These are phyloP conservation scores for Zygoascus tannicola DNA, from an alignment of 805 yeast genomes.

Conservation along the genomic window DNA sequence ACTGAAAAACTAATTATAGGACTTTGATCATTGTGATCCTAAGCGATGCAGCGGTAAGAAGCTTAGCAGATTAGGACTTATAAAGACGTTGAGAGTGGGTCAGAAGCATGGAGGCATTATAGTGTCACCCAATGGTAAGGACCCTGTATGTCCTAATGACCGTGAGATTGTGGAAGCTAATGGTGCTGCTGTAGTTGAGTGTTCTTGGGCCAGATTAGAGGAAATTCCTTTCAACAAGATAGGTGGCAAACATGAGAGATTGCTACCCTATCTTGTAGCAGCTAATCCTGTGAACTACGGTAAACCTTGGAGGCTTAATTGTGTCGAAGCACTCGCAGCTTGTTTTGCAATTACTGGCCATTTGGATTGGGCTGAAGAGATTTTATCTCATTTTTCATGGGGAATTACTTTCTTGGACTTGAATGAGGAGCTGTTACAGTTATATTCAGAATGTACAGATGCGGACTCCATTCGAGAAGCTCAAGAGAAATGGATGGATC, in stretches of 20 bases:
- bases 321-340: slow-evolving; percentile 97
- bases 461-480: slow-evolving; percentile 61
- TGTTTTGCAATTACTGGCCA: slow-evolving; percentile 92
- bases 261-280: slow-evolving; percentile 86
- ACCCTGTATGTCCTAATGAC: slow-evolving; percentile 86
- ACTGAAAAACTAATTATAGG: slow-evolving; percentile 35
- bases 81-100: slow-evolving; percentile 73
- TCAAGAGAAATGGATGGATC: slow-evolving; percentile 64
- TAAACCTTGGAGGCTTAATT: slow-evolving; percentile 87
- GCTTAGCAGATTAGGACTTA: slow-evolving; percentile 77
- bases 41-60: slow-evolving; percentile 95
- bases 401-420: slow-evolving; percentile 80
- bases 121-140: slow-evolving; percentile 86
- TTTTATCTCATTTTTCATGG: slow-evolving; percentile 81
- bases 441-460: slow-evolving; percentile 75
- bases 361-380: slow-evolving; percentile 74
- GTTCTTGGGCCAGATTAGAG: slow-evolving; percentile 97
- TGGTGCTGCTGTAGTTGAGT: slow-evolving; percentile 98
- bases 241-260: slow-evolving; percentile 82
- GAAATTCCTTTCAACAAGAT: slow-evolving; percentile 91
- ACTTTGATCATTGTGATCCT: slow-evolving; percentile 97
- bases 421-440: slow-evolving; percentile 64
- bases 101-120: slow-evolving; percentile 87
- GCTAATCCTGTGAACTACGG: slow-evolving; percentile 98
- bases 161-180: slow-evolving; percentile 57